Percentiles rank a stretch among this genome's conserved stretches.
phyloP scores from a whole-genome alignment of 1,284 basidiomycete species.

The Taiwanofungus camphoratus region DNA sequence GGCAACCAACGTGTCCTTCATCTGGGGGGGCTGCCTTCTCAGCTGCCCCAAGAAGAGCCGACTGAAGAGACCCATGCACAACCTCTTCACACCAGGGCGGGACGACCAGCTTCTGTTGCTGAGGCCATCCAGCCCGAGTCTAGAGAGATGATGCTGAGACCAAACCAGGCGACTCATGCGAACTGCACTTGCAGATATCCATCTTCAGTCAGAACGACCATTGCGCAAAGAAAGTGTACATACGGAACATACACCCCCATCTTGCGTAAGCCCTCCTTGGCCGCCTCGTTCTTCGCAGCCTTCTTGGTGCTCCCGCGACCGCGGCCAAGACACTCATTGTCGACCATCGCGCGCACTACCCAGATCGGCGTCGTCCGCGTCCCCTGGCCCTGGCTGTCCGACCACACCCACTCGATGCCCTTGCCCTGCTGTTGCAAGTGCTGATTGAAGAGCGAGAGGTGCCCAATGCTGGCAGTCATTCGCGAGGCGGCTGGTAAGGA shows the following conservation, averaged over 20 bases:
- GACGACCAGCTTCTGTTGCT: conserved; percentile 23
- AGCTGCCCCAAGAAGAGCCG: conserved; percentile 3
- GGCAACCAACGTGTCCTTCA: too few relatives aligned
- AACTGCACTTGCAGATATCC: conserved; percentile 12
- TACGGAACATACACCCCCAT: conserved; percentile 29
- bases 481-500: conserved; percentile 24
- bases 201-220: conserved; percentile 4
- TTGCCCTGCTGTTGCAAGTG: conserved; percentile 51
- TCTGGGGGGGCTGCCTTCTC: too few relatives aligned
- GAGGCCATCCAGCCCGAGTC: conserved; percentile 28
- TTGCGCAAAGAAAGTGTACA: conserved; percentile 9
- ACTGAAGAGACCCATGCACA: conserved; percentile 17
- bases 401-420: conserved; percentile 64
- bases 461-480: conserved; percentile 38
- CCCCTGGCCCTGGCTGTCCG: conserved; percentile 37
- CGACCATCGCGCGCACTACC: conserved; percentile 57
- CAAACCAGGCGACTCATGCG: conserved; percentile 14
- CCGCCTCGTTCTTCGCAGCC: conserved; percentile 58
- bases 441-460: conserved; percentile 74
- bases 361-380: conserved; percentile 66
- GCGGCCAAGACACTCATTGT: conserved; percentile 48
- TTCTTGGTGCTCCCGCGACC: conserved; percentile 72
- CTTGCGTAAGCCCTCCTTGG: conserved; percentile 29
- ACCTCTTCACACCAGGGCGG: conserved; percentile 30
- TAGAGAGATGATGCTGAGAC: conserved; percentile 27